These are phyloP conservation scores for Gyrodon lividus DNA, from an alignment of 768 basidiomycete genomes.

Conservation along the genomic window DNA sequence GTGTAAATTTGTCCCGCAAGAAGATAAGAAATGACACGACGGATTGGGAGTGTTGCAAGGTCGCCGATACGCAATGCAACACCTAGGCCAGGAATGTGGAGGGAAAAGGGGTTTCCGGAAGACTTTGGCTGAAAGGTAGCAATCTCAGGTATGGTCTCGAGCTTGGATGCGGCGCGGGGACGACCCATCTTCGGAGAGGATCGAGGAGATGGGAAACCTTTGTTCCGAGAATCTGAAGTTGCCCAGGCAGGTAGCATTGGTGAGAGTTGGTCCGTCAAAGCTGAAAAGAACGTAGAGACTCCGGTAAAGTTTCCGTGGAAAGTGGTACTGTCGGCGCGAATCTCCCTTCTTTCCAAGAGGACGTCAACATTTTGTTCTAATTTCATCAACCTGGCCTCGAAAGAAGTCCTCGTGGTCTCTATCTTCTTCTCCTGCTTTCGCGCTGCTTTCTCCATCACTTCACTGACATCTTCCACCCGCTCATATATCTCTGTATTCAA, in stretches of 20 bases:
- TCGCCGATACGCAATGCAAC: constrained; percentile 31
- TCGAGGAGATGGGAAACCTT: constrained; percentile 19
- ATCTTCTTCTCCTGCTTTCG: constrained; percentile 53
- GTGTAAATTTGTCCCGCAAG: constrained; percentile 25
- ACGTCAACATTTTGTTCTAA: constrained; percentile 37
- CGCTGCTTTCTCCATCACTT: constrained; percentile 47
- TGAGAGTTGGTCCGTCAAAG: constrained; percentile 20
- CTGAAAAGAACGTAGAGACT: constrained; percentile 14
- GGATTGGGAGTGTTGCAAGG: constrained; percentile 30
- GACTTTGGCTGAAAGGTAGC: constrained; percentile 28
- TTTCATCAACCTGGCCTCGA: constrained; percentile 34
- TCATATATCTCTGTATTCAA: constrained; percentile 56
- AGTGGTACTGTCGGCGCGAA: constrained; percentile 20
- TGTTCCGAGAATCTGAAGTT: constrained; percentile 9
- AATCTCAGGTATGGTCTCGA: constrained; percentile 41
- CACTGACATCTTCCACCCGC: constrained; percentile 58
- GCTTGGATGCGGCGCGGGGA: constrained; percentile 24
- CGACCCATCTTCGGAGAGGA: constrained; percentile 26
- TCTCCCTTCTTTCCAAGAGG: constrained; percentile 33
- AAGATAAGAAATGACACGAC: constrained; percentile 21
- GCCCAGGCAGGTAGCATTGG: constrained; percentile 28
- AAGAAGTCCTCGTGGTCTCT: constrained; percentile 33
- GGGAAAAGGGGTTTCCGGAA: constrained; percentile 10
- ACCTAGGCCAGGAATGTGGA: constrained; percentile 28
- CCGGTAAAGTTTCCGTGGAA: constrained; percentile 13